Percentiles rank a stretch among this genome's conserved stretches.
phyloP scores from a whole-genome alignment of 495 filamentous ascomycete species.

The Neurospora pannonica region DNA sequence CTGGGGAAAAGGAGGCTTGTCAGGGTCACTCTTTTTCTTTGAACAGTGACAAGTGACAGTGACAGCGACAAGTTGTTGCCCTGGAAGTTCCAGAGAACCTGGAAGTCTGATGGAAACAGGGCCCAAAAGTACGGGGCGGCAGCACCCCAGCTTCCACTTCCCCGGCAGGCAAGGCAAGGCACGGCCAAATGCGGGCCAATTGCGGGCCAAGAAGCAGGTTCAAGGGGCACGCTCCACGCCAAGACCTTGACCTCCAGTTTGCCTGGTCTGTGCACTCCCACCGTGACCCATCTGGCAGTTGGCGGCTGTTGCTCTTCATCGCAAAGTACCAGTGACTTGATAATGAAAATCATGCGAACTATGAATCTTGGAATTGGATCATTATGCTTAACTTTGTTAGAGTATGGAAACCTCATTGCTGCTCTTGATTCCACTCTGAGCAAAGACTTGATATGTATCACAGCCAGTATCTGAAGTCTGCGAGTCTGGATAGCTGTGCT shows the following conservation, averaged over 20 bases:
- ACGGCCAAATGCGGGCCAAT: neutral
- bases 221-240: neutral
- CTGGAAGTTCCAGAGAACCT: neutral
- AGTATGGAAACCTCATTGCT: neutral
- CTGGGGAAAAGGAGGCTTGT: neutral
- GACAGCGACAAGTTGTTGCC: neutral
- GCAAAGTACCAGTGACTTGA: neutral
- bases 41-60: neutral
- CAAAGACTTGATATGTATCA: neutral
- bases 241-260: neutral
- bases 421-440: neutral
- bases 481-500: neutral
- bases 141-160: neutral
- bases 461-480: neutral
- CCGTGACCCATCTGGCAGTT: neutral
- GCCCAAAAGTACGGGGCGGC: neutral
- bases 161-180: neutral
- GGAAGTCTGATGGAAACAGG: neutral
- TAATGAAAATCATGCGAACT: neutral
- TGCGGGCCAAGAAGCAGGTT: neutral
- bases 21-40: neutral
- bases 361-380: neutral
- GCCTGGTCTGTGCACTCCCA: neutral
- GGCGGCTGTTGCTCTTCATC: neutral
- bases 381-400: neutral